Percentiles rank a stretch among this genome's conserved stretches.
Conservation (phyloP, 106 monocot genomes). For the Acorus calamus region DNA sequence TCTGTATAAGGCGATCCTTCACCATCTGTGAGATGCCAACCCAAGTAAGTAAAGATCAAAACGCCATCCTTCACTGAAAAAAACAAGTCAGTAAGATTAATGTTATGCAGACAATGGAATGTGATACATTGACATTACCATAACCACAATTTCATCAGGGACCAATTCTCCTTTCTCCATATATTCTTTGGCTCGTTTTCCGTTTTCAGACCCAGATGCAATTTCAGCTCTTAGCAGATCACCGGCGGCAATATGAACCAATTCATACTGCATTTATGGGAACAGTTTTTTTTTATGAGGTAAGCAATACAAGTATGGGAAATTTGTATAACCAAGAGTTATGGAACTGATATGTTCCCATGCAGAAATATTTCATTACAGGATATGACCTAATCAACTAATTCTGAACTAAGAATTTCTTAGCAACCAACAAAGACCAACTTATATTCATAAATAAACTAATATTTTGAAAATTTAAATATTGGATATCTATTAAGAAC, state of each 20-base stretch:
- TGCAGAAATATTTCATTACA: no score
- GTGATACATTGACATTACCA: constrained; percentile 24
- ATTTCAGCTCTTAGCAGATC: constrained; percentile 87
- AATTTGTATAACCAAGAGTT: constrained; percentile 1
- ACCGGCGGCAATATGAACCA: constrained; percentile 95
- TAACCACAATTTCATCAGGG: constrained; percentile 92
- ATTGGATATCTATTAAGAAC: no score
- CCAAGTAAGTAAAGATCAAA: neutral
- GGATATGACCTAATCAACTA: no score
- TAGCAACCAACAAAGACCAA: no score
- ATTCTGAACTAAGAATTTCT: no score
- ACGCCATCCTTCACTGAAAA: no score
- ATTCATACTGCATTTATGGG: constrained; percentile 51
- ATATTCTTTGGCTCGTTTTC: constrained; percentile 74
- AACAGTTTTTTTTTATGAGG: neutral
- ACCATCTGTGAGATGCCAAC: constrained; percentile 62
- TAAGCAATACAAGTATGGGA: neutral
- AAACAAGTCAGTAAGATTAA: no score
- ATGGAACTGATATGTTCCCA: neutral
- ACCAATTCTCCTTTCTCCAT: constrained; percentile 95
- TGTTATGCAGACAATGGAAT: neutral
- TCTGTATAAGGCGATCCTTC: constrained; percentile 64
- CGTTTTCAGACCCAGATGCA: constrained; percentile 76
- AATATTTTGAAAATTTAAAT: no score
- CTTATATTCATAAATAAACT: no score